Evolutionary conservation across 1,284 basidiomycete species (phyloP).

Genomic region (Athelia psychrophila): DNA sequence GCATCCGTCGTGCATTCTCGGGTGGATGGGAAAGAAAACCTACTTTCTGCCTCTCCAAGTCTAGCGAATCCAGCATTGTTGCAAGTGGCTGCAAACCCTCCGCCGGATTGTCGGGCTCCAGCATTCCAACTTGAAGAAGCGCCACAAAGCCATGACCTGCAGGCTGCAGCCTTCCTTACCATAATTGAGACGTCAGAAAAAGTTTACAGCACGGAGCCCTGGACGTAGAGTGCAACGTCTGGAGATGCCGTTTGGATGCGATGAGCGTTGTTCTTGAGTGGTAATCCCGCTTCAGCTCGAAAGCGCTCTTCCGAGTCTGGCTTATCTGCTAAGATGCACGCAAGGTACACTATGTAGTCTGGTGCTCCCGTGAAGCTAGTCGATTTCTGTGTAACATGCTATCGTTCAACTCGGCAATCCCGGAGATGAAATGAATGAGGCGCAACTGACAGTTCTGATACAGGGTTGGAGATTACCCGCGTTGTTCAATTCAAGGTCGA

Average conservation of each 20-base stretch:
- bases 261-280: conserved; percentile 93
- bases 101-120: conserved; percentile 90
- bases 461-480: conserved; percentile 64
- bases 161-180: conserved; percentile 89
- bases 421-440: conserved; percentile 5
- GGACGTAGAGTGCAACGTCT: conserved; percentile 80
- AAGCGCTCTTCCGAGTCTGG: conserved; percentile 87
- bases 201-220: conserved; percentile 76
- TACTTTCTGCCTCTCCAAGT: conserved; percentile 83
- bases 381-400: conserved; percentile 63
- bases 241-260: conserved; percentile 64
- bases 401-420: not conserved
- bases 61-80: conserved; percentile 70
- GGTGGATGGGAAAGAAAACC: conserved; percentile 26
- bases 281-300: conserved; percentile 92
- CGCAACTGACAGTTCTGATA: conserved; percentile 66
- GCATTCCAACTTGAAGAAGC: conserved; percentile 78
- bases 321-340: conserved; percentile 85
- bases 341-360: conserved; percentile 96
- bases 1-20: no score
- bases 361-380: conserved; percentile 86
- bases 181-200: conserved; percentile 79
- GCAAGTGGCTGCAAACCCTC: conserved; percentile 87
- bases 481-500: conserved; percentile 78
- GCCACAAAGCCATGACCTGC: conserved; percentile 89